Evolutionary conservation across 2,329 filamentous ascomycete species (phyloP).

Genomic region (Teratosphaeria zuluensis): DNA sequence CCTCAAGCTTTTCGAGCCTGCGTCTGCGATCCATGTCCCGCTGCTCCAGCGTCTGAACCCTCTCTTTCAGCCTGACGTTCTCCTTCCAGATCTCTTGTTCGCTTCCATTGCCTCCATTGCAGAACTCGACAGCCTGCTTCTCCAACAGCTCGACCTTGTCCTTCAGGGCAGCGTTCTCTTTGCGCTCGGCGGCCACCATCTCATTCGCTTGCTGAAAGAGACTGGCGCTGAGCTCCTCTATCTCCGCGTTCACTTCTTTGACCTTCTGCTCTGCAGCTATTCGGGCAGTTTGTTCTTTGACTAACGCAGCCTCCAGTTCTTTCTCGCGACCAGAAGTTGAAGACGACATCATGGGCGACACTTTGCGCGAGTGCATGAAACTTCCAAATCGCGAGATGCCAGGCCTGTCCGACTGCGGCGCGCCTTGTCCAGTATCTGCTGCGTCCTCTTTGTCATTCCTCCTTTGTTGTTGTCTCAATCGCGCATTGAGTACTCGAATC

Average conservation of each 20-base stretch:
- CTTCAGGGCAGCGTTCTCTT: conserved; percentile 61
- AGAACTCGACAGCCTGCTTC: conserved; percentile 40
- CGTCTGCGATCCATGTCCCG: conserved; percentile 61
- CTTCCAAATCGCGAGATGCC: conserved; percentile 34
- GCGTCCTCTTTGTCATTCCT: conserved; percentile 9
- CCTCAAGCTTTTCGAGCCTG: conserved; percentile 61
- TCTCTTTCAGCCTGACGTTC: conserved; percentile 60
- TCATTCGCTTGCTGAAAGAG: conserved; percentile 78
- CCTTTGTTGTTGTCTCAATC: conserved; percentile 20
- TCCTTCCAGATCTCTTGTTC: conserved; percentile 49
- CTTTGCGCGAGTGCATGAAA: conserved; percentile 30
- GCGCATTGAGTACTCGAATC: conserved; percentile 49
- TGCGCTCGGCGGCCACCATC: conserved; percentile 72
- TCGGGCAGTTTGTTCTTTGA: conserved; percentile 57
- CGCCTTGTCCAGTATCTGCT: conserved; percentile 16
- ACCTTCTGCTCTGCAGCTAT: conserved; percentile 60
- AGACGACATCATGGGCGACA: conserved; percentile 23
- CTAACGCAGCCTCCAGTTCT: conserved; percentile 53
- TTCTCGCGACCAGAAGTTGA: conserved; percentile 24
- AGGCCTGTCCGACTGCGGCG: conserved; percentile 10
- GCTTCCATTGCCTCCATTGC: conserved; percentile 52
- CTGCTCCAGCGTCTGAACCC: conserved; percentile 58
- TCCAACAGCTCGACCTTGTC: conserved; percentile 61
- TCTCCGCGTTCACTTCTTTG: conserved; percentile 57
- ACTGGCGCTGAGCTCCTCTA: conserved; percentile 66